Base-by-base conservation (phyloP, 2,329 filamentous ascomycete genomes). In the Cordyceps militaris region DNA sequence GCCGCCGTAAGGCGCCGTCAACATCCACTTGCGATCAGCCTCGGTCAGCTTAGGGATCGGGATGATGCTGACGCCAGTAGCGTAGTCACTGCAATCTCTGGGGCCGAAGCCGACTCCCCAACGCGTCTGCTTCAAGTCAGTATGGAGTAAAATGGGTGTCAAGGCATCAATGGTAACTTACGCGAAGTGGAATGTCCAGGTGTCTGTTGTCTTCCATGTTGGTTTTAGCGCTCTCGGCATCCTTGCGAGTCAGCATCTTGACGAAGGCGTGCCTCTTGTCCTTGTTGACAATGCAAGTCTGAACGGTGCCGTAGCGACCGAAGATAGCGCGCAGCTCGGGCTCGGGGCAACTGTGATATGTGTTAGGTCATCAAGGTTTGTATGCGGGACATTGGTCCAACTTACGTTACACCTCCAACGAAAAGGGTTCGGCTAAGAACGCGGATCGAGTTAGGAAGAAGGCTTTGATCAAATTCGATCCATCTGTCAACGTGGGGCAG, bases 251-350 rank as follows among this genome's bases (percentile, higher is more conserved):
- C 64, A 94, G 83, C 94, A 99, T 99, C 76, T 99, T 99, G 67
- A 99, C 93, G 70, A 99, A 99, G 6, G 94, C 94, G 72, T 99
- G 94, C 19, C 94, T 89, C 76, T 97, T 99, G 68, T 99, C 94
- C 67, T 91, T 88, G 75, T 99, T 97, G 64, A 97, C 92, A 63
- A 99, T 99, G 73, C 93, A 97, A 1, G 93, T 97, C 73, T 99
- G 94, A 4, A 99, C 94, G 55, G 86, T 79, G 59, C 94, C 94
- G 68, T 86, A 96, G 47, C 85, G 85, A 66, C 78, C 79, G 71
- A 99, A 99, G 46, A 96, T 85, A 52, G 76, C 76, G 55, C 91
- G 86, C 55, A 99, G 80, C 70, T 97, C 91, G 59, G 81, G 77
- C 72, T 99, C 93, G 7, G 88, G 86, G 59, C 84, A 87, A 38